These are phyloP conservation scores for Coemansia sp. DNA, from an alignment of 192 early-diverging fungal genomes.

Conservation along the genomic window DNA sequence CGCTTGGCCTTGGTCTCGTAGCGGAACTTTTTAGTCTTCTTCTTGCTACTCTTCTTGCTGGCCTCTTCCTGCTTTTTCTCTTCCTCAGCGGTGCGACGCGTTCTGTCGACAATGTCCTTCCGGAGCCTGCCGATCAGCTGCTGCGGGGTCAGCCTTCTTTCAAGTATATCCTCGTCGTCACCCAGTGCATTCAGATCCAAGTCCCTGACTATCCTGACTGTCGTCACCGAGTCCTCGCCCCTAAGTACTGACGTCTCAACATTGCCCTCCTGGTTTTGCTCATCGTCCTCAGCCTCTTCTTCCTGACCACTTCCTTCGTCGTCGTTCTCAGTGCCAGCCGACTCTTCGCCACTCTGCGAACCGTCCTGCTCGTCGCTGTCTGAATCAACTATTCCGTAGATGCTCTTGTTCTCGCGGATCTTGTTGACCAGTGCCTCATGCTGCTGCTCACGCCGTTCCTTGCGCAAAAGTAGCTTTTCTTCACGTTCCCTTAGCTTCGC, in stretches of 20 bases:
- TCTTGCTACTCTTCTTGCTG: constrained; percentile 11
- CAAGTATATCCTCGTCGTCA: constrained; percentile 13
- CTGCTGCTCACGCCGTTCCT: constrained; percentile 55
- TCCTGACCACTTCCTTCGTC: constrained; percentile 18
- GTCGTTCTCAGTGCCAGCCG: constrained; percentile 12
- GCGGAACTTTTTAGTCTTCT: constrained; percentile 42
- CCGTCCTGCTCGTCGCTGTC: constrained; percentile 39
- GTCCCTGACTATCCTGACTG: constrained; percentile 69
- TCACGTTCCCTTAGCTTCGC: constrained; percentile 58
- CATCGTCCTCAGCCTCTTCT: constrained; percentile 9
- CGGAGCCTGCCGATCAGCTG: constrained; percentile 20
- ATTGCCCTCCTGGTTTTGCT: constrained; percentile 43
- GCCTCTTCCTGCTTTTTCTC: constrained; percentile 6
- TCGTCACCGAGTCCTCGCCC: constrained; percentile 58
- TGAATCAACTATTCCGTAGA: constrained; percentile 36
- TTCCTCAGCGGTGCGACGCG: constrained; percentile 3
- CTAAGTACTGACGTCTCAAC: constrained; percentile 48
- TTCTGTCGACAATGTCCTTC: constrained; percentile 5
- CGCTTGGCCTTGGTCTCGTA: constrained; percentile 52
- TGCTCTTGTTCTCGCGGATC: constrained; percentile 29
- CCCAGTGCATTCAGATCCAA: constrained; percentile 52
- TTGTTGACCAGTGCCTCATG: constrained; percentile 57
- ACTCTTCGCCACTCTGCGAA: too few relatives aligned
- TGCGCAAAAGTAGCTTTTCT: constrained; percentile 52
- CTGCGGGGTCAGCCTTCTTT: constrained; percentile 25